Percentiles rank a stretch among this genome's conserved stretches.
Conservation (phyloP, 2,329 filamentous ascomycete species). For the Monilinia polystroma region DNA sequence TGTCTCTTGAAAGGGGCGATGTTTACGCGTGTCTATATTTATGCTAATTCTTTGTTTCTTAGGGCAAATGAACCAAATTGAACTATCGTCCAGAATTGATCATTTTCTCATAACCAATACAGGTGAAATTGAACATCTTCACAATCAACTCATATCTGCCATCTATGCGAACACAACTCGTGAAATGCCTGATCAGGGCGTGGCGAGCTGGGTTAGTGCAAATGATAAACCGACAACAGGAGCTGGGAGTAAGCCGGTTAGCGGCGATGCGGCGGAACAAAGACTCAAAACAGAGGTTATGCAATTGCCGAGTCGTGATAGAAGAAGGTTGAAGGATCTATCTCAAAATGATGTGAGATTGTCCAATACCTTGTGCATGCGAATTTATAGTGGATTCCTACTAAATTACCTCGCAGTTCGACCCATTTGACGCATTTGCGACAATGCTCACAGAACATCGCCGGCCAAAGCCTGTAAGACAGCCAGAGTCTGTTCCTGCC, state of each 20-base stretch:
- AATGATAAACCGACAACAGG: conserved; percentile 64
- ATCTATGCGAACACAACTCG: conserved; percentile 69
- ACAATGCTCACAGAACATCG: conserved; percentile 41
- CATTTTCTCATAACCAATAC: conserved; percentile 54
- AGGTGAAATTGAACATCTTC: conserved; percentile 59
- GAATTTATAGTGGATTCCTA: neutral
- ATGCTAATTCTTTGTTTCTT: conserved; percentile 38
- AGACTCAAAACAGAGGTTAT: conserved; percentile 68
- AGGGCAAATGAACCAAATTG: conserved; percentile 64
- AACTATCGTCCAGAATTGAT: conserved; percentile 59
- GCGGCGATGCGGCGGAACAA: conserved; percentile 64
- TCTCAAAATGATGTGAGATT: conserved; percentile 57
- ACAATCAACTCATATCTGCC: conserved; percentile 66
- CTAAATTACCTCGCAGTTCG: conserved; percentile 32
- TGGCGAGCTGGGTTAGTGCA: conserved; percentile 69
- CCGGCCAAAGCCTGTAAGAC: conserved; percentile 43
- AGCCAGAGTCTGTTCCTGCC: conserved; percentile 62
- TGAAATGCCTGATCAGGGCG: conserved; percentile 65
- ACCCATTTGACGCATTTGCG: conserved; percentile 38
- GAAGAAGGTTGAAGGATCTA: conserved; percentile 65
- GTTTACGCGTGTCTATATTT: conserved; percentile 3
- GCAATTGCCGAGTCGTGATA: conserved; percentile 65
- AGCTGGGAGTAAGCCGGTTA: conserved; percentile 59
- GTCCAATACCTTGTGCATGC: neutral
- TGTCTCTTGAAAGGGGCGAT: conserved; percentile 7